These are phyloP conservation scores for Podospora pseudopauciseta DNA, from an alignment of 495 filamentous ascomycete genomes.

Conservation along the genomic window DNA sequence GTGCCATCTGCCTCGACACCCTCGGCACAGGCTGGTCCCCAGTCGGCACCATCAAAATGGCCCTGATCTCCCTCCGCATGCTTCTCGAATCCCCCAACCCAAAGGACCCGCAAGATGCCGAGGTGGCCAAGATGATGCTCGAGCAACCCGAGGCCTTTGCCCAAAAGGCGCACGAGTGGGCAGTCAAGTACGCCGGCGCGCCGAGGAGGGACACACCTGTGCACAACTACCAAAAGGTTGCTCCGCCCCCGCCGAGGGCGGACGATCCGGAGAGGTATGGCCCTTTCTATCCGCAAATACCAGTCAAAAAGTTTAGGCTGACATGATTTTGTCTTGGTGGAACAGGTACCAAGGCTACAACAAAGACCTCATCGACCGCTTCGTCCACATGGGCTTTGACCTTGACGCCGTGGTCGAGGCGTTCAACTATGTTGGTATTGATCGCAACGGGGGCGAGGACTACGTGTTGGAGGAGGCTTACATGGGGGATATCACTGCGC, in stretches of 20 bases:
- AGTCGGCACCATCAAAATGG: constrained; percentile 92
- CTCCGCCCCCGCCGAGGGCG: constrained; percentile 12
- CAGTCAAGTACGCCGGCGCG: constrained; percentile 76
- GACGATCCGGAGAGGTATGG: constrained; percentile 40
- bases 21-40: constrained; percentile 88
- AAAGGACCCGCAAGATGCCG: constrained; percentile 94
- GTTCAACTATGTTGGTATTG: constrained; percentile 78
- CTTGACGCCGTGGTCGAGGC: constrained; percentile 82
- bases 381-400: constrained; percentile 90
- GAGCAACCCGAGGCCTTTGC: constrained; percentile 73
- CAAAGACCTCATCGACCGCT: constrained; percentile 80
- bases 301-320: neutral
- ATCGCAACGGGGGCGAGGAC: constrained; percentile 69
- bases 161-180: constrained; percentile 84
- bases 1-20: constrained; percentile 96
- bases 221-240: constrained; percentile 19
- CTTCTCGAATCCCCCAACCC: constrained; percentile 92
- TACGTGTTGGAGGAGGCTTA: constrained; percentile 81
- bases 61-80: constrained; percentile 86
- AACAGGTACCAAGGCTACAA: constrained; percentile 85
- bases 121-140: constrained; percentile 90
- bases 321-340: neutral
- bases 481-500: constrained; percentile 84
- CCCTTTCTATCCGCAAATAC: neutral
- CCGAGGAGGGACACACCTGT: constrained; percentile 43